A percentile compares a stretch with the other conserved stretches of the same genome.
phyloP scores from a whole-genome alignment of 768 basidiomycete genomes.

The Auricularia sp. region DNA sequence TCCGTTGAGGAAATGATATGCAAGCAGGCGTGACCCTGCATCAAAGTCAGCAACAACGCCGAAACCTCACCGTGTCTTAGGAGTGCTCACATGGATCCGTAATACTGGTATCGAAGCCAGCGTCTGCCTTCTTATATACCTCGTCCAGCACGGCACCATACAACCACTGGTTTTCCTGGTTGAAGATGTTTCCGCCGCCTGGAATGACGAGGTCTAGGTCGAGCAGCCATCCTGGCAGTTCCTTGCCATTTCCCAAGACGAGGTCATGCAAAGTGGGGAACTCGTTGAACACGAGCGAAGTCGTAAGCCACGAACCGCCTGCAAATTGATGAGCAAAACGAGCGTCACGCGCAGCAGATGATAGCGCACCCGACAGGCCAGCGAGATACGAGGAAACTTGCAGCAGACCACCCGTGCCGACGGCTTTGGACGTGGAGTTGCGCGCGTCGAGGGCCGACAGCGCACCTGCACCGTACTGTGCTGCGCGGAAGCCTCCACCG shows the following conservation, averaged over 20 bases:
- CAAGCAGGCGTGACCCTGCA: slow-evolving; percentile 41
- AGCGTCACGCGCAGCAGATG: neutral
- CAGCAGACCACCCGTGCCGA: slow-evolving; percentile 56
- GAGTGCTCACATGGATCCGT: slow-evolving; percentile 40
- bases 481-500: slow-evolving; percentile 62
- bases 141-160: slow-evolving; percentile 45
- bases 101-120: slow-evolving; percentile 50
- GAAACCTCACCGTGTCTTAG: no score
- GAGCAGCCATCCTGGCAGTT: slow-evolving; percentile 43
- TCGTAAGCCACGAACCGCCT: slow-evolving; percentile 62
- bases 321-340: neutral
- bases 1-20: slow-evolving; percentile 65
- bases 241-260: slow-evolving; percentile 42
- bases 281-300: slow-evolving; percentile 54
- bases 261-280: slow-evolving; percentile 48
- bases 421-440: slow-evolving; percentile 43
- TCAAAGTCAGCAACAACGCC: neutral
- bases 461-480: slow-evolving; percentile 53
- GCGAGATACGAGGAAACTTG: slow-evolving; percentile 63
- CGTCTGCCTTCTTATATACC: slow-evolving; percentile 43
- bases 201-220: slow-evolving; percentile 48
- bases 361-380: slow-evolving; percentile 47
- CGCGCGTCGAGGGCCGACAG: slow-evolving; percentile 50
- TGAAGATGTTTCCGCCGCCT: slow-evolving; percentile 36
- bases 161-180: slow-evolving; percentile 38